Percentiles rank a stretch among this genome's conserved stretches.
Evolutionary conservation across 805 yeast genomes (phyloP).

Genomic region (Myxozyma kluyveri): DNA sequence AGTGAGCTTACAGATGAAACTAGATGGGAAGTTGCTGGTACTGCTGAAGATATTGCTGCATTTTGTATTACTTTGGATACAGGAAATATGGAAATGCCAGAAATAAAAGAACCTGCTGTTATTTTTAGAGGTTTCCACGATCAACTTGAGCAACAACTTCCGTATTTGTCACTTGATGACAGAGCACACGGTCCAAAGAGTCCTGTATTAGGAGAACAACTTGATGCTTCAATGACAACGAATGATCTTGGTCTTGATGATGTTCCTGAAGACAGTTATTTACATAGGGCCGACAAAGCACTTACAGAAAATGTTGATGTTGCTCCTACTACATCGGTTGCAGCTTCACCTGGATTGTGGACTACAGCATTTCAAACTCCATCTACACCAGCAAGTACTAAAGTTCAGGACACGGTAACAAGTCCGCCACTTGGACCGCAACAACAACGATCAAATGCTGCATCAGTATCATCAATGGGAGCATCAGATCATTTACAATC

Average conservation of each 20-base stretch:
- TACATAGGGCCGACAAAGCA: conserved; percentile 1
- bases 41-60: conserved; percentile 41
- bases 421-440: not conserved
- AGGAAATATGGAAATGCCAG: conserved; percentile 24
- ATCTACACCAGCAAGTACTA: not conserved
- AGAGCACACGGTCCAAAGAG: not conserved
- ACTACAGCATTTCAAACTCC: not conserved
- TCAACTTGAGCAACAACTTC: conserved; percentile 14
- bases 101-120: conserved; percentile 20
- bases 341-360: not conserved
- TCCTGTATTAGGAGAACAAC: not conserved
- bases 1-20: conserved; percentile 39
- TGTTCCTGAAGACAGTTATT: conserved; percentile 13
- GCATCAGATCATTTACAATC: conserved; percentile 6
- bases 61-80: conserved; percentile 36
- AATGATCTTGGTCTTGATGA: conserved; percentile 9
- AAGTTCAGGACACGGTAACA: no score
- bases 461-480: conserved; percentile 11
- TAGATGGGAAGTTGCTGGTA: conserved; percentile 37
- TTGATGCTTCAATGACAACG: not conserved
- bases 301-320: not conserved
- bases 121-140: conserved; percentile 25
- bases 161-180: not conserved
- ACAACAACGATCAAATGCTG: conserved; percentile 1
- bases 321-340: not conserved